Evolutionary conservation across 179 eudicot genomes (phyloP).

Genomic region (Patellifolia procumbens): DNA sequence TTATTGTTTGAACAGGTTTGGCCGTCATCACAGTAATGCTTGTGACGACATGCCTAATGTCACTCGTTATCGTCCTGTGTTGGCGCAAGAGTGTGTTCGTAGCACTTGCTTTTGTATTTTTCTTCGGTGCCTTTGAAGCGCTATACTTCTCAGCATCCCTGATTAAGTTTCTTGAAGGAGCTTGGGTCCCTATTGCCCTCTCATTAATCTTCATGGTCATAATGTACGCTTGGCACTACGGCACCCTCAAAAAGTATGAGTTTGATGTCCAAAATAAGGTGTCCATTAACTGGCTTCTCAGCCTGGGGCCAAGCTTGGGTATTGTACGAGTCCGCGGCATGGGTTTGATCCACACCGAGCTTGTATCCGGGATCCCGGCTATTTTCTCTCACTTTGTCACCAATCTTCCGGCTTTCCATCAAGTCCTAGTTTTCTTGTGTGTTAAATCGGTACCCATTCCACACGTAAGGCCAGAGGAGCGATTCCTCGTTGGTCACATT

Average conservation of each 20-base stretch:
- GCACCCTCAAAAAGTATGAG: conserved; percentile 75
- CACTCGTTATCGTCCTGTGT: conserved; percentile 80
- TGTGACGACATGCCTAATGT: conserved; percentile 94
- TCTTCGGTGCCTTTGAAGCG: conserved; percentile 84
- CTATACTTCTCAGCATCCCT: conserved; percentile 89
- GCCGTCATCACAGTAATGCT: conserved; percentile 96
- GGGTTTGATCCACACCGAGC: conserved; percentile 84
- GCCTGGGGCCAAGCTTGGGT: conserved; percentile 84
- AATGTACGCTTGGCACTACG: conserved; percentile 89
- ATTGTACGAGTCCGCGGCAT: conserved; percentile 86
- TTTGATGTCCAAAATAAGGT: conserved; percentile 90
- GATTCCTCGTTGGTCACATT: conserved; percentile 82
- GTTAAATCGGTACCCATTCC: conserved; percentile 83
- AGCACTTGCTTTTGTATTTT: conserved; percentile 67
- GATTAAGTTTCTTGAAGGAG: conserved; percentile 89
- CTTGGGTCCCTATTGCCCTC: conserved; percentile 89
- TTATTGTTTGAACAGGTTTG: conserved; percentile 56
- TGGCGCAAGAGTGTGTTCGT: conserved; percentile 70
- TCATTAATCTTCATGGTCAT: conserved; percentile 66
- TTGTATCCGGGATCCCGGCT: conserved; percentile 86
- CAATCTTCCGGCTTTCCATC: conserved; percentile 93
- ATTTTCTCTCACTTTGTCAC: conserved; percentile 95
- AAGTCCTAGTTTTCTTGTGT: conserved; percentile 80
- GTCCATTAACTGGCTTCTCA: conserved; percentile 88
- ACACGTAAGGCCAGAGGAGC: conserved; percentile 74